These are phyloP conservation scores for Eucalyptus leucophloia DNA, from an alignment of 345 rosid species.

Conservation along the genomic window DNA sequence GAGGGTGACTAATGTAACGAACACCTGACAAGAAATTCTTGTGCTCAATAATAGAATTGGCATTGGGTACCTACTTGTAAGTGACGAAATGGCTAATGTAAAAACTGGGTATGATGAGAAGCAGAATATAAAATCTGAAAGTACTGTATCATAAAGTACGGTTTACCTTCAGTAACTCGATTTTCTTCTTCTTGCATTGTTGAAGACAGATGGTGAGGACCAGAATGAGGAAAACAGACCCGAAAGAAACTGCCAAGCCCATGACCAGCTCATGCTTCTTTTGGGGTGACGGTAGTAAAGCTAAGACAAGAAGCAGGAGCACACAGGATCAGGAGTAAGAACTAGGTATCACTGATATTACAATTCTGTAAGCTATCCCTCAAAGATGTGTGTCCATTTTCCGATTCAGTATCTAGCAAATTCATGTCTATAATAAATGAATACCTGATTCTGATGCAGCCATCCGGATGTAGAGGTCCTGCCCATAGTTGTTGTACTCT, in stretches of 20 bases:
- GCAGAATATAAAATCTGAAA: not conserved
- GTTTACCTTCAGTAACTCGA: not conserved
- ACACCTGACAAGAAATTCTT: not conserved
- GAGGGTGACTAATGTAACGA: not conserved
- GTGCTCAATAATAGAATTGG: not conserved
- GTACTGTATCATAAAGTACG: not conserved
- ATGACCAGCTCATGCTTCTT: not conserved
- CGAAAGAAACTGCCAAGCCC: not conserved
- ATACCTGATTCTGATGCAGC: not conserved
- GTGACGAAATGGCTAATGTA: not conserved
- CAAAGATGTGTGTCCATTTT: not conserved
- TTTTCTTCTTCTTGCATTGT: not conserved
- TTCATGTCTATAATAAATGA: not conserved
- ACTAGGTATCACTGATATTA: not conserved
- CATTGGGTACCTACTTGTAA: not conserved
- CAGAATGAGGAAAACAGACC: not conserved
- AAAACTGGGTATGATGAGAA: not conserved
- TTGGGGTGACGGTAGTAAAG: not conserved
- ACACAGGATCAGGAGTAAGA: not conserved
- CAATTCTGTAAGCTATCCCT: not conserved
- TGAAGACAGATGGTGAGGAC: not conserved
- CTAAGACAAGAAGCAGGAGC: not conserved
- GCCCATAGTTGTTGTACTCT: not conserved
- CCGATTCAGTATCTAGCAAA: not conserved
- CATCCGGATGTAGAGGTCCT: slow-evolving; percentile 1